Evolutionary conservation across 108 stramenopile genomes (phyloP).

Genomic region (Epipyxis sp.): DNA sequence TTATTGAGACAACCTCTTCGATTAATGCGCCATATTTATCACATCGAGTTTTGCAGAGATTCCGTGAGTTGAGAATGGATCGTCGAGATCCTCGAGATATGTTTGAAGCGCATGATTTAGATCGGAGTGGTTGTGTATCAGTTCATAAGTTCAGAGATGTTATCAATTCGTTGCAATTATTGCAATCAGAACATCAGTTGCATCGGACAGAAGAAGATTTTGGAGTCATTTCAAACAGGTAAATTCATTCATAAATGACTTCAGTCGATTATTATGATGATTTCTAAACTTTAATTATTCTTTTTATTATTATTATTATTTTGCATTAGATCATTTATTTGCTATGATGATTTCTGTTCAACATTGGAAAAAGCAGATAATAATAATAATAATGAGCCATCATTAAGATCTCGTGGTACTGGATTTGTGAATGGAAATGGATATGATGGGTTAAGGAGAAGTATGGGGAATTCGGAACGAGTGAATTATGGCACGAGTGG

Average conservation of each 20-base stretch:
- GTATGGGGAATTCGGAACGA: no score
- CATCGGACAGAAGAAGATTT: not conserved
- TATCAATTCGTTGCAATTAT: not conserved
- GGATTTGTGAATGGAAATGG: not conserved
- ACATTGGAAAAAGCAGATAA: not conserved
- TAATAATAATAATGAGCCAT: not conserved
- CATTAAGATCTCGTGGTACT: not conserved
- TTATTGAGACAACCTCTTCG: no score
- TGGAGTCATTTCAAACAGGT: not conserved
- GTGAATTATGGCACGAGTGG: no score
- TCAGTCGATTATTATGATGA: no score
- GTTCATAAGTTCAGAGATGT: constrained; percentile 19
- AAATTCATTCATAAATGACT: no score
- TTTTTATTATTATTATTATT: no score
- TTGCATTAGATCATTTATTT: not conserved
- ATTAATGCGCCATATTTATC: not conserved
- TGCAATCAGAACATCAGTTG: constrained; percentile 27
- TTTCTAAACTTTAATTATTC: no score
- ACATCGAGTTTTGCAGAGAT: not conserved
- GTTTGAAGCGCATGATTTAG: constrained; percentile 17
- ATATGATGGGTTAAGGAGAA: not conserved
- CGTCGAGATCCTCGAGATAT: not conserved
- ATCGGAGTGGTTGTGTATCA: not conserved
- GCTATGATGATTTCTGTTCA: not conserved
- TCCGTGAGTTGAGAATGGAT: constrained; percentile 2